phyloP scores from a whole-genome alignment of 495 filamentous ascomycete genomes.

The Xylaria flabelliformis region DNA sequence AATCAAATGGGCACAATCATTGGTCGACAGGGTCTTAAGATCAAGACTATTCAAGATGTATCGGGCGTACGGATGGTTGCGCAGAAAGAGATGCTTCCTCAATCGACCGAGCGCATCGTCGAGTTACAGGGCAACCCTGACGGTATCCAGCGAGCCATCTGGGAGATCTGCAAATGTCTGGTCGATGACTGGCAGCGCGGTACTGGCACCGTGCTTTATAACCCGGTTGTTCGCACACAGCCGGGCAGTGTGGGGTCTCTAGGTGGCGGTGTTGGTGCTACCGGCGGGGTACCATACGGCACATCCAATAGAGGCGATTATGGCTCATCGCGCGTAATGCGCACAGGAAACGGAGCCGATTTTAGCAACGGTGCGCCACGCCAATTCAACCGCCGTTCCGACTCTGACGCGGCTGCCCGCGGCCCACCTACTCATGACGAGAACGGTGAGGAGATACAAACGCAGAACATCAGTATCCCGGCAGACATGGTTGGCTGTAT shows the following conservation, averaged over 20 bases:
- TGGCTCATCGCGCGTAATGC: slow-evolving; percentile 76
- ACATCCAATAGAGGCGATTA: slow-evolving; percentile 56
- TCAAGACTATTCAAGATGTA: slow-evolving; percentile 98
- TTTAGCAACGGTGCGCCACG: slow-evolving; percentile 70
- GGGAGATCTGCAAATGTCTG: slow-evolving; percentile 99
- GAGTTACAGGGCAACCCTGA: slow-evolving; percentile 93
- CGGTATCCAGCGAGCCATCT: slow-evolving; percentile 91
- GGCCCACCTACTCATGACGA: slow-evolving; percentile 84
- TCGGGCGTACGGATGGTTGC: slow-evolving; percentile 98
- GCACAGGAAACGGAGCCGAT: slow-evolving; percentile 95
- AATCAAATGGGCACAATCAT: slow-evolving; percentile 99
- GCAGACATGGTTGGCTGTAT: slow-evolving; percentile 99
- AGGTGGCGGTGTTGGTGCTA: slow-evolving; percentile 44
- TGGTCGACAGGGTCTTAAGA: slow-evolving; percentile 92
- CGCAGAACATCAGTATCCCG: slow-evolving; percentile 98
- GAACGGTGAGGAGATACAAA: slow-evolving; percentile 96
- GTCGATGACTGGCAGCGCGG: slow-evolving; percentile 97
- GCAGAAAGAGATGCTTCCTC: slow-evolving; percentile 98
- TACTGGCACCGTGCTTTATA: slow-evolving; percentile 95
- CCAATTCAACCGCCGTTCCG: slow-evolving; percentile 71
- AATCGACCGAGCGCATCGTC: slow-evolving; percentile 98
- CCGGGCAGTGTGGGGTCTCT: slow-evolving; percentile 58
- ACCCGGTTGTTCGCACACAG: slow-evolving; percentile 87
- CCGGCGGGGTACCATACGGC: slow-evolving; percentile 40
- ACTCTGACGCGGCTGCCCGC: slow-evolving; percentile 76